Evolutionary conservation across 768 basidiomycete genomes (phyloP).

Genomic region (Tylopilus intermedius): DNA sequence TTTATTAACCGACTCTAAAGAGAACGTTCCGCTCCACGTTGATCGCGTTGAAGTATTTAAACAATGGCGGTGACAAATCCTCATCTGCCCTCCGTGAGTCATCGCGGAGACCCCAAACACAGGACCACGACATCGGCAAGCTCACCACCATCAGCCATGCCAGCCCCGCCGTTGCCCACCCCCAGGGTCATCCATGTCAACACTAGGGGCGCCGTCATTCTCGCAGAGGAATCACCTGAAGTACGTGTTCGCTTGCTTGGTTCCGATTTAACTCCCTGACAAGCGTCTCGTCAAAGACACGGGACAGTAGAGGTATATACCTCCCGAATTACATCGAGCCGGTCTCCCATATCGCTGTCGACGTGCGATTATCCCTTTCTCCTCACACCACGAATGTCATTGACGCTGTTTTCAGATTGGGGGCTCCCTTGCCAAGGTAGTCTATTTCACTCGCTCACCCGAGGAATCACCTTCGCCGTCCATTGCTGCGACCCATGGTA

Average conservation of each 20-base stretch:
- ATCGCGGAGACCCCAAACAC: conserved; percentile 13
- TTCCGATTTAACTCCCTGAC: conserved; percentile 13
- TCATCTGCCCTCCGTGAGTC: conserved; percentile 2
- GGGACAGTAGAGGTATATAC: conserved; percentile 95
- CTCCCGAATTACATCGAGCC: conserved; percentile 97
- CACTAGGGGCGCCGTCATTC: conserved; percentile 88
- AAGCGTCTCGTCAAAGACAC: conserved; percentile 47
- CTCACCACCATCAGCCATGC: conserved; percentile 30
- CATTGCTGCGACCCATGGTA: conserved; percentile 54
- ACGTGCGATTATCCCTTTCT: conserved; percentile 55
- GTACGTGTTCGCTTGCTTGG: conserved; percentile 39
- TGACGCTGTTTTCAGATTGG: conserved; percentile 61
- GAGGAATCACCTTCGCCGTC: conserved; percentile 80
- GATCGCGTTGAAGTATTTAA: background rate
- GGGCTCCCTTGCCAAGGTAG: conserved; percentile 94
- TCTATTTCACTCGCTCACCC: conserved; percentile 95
- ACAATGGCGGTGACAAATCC: conserved; percentile 18
- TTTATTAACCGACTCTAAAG: background rate
- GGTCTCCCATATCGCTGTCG: conserved; percentile 94
- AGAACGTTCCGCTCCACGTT: conserved; percentile 1
- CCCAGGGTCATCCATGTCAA: conserved; percentile 91
- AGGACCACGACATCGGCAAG: conserved; percentile 7
- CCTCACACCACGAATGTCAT: background rate
- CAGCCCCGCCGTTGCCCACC: conserved; percentile 65
- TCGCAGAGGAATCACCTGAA: conserved; percentile 92